phyloP scores from a whole-genome alignment of 176 grass and related monocot species.

The Lolium perenne region DNA sequence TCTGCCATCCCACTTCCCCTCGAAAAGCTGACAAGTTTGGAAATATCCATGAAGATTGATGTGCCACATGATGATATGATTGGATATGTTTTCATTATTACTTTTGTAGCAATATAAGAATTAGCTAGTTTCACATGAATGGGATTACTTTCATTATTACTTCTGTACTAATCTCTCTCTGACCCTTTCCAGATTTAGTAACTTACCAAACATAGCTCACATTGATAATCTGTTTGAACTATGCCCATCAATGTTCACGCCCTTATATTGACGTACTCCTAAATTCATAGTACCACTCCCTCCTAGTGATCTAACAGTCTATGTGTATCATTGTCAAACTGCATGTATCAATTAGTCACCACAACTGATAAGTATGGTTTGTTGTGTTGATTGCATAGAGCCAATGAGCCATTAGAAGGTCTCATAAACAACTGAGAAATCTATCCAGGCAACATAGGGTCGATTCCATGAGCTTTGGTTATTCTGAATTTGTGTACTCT shows the following conservation, averaged over 20 bases:
- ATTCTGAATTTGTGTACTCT: not conserved
- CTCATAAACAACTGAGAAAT: constrained; percentile 19
- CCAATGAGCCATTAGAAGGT: constrained; percentile 25
- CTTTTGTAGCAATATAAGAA: not conserved
- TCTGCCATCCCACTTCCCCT: not conserved
- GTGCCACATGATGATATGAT: not conserved
- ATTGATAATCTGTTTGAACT: not conserved
- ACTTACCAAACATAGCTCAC: not conserved
- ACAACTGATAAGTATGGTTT: not conserved
- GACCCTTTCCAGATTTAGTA: not conserved
- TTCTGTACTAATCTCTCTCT: not conserved
- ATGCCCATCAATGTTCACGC: not conserved
- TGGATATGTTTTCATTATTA: not conserved
- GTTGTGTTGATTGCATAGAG: not conserved
- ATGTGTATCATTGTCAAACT: not conserved
- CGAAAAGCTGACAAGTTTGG: not conserved
- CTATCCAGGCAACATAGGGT: not conserved
- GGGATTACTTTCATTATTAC: not conserved
- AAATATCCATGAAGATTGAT: not conserved
- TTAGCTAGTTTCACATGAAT: not conserved
- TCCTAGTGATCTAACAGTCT: not conserved
- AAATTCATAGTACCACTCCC: not conserved
- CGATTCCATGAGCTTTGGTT: not conserved
- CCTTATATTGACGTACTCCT: not conserved
- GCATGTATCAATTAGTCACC: not conserved